Evolutionary conservation across 352 stramenopile genomes (phyloP), one percentile per base, ranked within the genome.

Genomic region (Globisporangium abappressorium): DNA sequence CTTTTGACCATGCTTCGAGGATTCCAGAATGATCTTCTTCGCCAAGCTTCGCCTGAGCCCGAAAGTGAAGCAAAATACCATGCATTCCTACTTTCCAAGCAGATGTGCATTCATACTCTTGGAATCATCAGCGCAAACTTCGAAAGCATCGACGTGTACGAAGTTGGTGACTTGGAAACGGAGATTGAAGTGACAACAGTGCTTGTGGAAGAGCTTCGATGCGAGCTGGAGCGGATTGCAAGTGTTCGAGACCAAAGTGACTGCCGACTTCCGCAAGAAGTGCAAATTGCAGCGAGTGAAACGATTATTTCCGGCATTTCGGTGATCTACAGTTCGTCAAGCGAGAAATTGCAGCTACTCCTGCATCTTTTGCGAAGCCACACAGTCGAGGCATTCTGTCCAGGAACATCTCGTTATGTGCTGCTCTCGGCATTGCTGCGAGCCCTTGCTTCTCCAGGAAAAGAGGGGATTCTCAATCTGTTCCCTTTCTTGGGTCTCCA

Each of bases 291-390:
- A 11, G 85, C 87, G 47, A 86, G 81, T 6, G 72, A 80, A 11
- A 88, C 89, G 53, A 75, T 96, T 33, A 80, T 94, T 30, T 67
- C 76, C 34, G 85, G 87, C 1, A 69, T 93, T 26, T 79, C 77
- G 14, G 74, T 89, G 11, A 41, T 96, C 4, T 96, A 96, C 65
- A 75, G 69, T 14, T 77, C 80, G 11, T 68, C 87, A 15, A 68
- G 64, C n/a, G 78, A 94, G 20, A 91, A 90, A 62, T 57, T 93
- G 14, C 65, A 84, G 28, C 65, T 96, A n/a, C 70, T 95, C 11
- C 74, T 94, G 20, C 69, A 77, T 20, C 69, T 96, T 56, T 68
- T 96, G 47, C 77, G 73, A 7, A 64, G 74, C 14, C 77, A 94
- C 36, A 70, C 75, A 14, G 30, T 73, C 0, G 43, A 38, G 5